Evolutionary conservation across 768 basidiomycete species (phyloP).

Genomic region (Termitomyces sp.): DNA sequence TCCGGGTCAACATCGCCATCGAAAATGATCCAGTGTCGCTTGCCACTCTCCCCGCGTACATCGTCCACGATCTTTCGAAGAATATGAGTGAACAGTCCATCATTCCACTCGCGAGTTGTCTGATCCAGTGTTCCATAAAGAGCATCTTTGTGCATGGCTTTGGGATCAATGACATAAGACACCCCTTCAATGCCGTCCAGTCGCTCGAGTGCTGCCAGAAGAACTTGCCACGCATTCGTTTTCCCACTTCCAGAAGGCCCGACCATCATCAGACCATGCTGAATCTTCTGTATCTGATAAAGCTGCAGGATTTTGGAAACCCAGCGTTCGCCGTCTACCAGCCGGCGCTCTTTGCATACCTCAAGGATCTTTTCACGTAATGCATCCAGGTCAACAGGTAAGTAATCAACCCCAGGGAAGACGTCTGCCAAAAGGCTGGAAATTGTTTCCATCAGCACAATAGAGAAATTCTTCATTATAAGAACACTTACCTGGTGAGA

Average conservation of each 20-base stretch:
- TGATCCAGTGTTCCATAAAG: conserved; percentile 96
- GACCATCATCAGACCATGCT: conserved; percentile 99
- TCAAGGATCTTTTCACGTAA: conserved; percentile 83
- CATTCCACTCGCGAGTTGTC: conserved; percentile 99
- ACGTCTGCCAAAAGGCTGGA: conserved; percentile 89
- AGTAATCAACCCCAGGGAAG: conserved; percentile 93
- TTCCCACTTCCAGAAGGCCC: conserved; percentile 97
- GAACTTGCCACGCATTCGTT: conserved; percentile 94
- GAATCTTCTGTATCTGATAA: conserved; percentile 99
- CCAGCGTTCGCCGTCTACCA: conserved; percentile 90
- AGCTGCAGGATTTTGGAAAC: conserved; percentile 94
- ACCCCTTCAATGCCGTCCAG: conserved; percentile 92
- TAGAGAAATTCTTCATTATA: not conserved
- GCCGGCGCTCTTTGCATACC: conserved; percentile 82
- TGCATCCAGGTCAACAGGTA: conserved; percentile 83
- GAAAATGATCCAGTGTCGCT: conserved; percentile 99
- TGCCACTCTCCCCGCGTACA: conserved; percentile 94
- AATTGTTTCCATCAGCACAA: conserved; percentile 7
- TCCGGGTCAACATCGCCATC: conserved; percentile 99
- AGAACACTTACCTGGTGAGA: conserved; percentile 72
- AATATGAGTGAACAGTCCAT: conserved; percentile 97
- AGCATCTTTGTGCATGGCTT: conserved; percentile 98
- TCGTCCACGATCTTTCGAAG: conserved; percentile 98
- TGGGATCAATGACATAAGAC: conserved; percentile 96
- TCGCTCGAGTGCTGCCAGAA: conserved; percentile 86